Evolutionary conservation across 306 rosid genomes (phyloP).

Genomic region (Pyrus bretschneideri): DNA sequence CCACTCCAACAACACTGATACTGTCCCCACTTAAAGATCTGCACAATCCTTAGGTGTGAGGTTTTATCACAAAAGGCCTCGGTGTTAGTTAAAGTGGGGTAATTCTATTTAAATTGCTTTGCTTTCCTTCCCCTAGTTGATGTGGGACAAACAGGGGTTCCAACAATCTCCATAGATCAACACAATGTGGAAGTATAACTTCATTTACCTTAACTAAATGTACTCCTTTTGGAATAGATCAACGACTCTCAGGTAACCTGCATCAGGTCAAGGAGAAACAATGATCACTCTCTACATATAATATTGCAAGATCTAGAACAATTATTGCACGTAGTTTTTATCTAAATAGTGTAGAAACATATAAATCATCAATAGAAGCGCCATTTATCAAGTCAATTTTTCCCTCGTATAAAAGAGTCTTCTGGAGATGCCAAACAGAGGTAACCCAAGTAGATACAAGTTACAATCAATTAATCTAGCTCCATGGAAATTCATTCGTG

Average conservation of each 20-base stretch:
- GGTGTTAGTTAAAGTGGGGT: too few relatives aligned
- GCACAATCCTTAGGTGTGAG: too few relatives aligned
- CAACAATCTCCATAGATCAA: conserved; percentile 5
- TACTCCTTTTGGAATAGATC: conserved; percentile 19
- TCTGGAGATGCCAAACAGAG: not conserved
- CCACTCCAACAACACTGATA: too few relatives aligned
- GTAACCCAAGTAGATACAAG: not conserved
- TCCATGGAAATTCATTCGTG: conserved; percentile 92
- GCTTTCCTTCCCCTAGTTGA: too few relatives aligned
- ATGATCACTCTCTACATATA: not conserved
- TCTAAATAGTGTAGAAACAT: not conserved
- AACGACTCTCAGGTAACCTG: conserved; percentile 97
- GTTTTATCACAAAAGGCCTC: too few relatives aligned
- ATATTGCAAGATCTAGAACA: not conserved
- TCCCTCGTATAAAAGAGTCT: not conserved
- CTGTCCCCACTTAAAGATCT: too few relatives aligned
- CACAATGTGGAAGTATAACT: not conserved
- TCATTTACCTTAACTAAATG: not conserved
- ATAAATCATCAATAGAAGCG: not conserved
- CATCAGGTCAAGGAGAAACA: conserved; percentile 9
- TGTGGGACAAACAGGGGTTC: too few relatives aligned
- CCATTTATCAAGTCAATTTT: not conserved
- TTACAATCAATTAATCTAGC: conserved; percentile 39
- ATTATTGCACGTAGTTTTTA: too few relatives aligned
- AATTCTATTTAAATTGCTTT: too few relatives aligned